Conservation (phyloP, 352 stramenopile species). For the Globisporangium paddicum region DNA sequence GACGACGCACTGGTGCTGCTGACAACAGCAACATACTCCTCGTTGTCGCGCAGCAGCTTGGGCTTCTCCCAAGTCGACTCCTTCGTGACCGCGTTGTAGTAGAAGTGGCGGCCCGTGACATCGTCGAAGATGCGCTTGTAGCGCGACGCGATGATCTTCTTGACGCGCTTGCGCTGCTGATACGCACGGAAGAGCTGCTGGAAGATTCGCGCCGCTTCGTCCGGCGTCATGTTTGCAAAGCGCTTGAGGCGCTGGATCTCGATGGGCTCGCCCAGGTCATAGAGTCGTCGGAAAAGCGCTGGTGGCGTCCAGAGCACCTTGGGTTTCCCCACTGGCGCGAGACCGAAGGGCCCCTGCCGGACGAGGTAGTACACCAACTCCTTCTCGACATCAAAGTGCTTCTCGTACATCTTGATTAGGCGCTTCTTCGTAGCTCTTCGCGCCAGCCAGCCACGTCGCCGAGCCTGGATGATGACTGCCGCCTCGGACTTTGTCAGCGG, state of each 20-base stretch:
- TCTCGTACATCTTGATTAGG: slow-evolving; percentile 47
- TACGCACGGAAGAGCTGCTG: slow-evolving; percentile 45
- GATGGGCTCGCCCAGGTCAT: slow-evolving; percentile 58
- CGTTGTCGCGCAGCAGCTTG: slow-evolving; percentile 22
- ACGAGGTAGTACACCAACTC: slow-evolving; percentile 51
- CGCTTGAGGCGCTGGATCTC: slow-evolving; percentile 49
- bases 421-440: slow-evolving; percentile 23
- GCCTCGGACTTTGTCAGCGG: slow-evolving; percentile 53
- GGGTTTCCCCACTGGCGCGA: slow-evolving; percentile 7
- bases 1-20: background rate
- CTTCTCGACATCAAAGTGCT: slow-evolving; percentile 59
- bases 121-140: slow-evolving; percentile 62
- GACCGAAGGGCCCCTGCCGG: slow-evolving; percentile 6
- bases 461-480: slow-evolving; percentile 37
- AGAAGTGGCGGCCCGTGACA: slow-evolving; percentile 44
- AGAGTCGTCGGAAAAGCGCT: slow-evolving; percentile 40
- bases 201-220: slow-evolving; percentile 53
- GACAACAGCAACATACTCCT: background rate
- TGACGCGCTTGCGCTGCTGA: slow-evolving; percentile 32
- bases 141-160: slow-evolving; percentile 36
- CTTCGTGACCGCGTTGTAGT: slow-evolving; percentile 71
- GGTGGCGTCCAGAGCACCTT: slow-evolving; percentile 27
- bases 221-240: slow-evolving; percentile 37
- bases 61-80: slow-evolving; percentile 69
- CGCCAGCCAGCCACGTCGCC: slow-evolving; percentile 27